A percentile compares a stretch with the other conserved stretches of the same genome.
phyloP scores from a whole-genome alignment of 305 asterid species.

The Fraxinus ornus region DNA sequence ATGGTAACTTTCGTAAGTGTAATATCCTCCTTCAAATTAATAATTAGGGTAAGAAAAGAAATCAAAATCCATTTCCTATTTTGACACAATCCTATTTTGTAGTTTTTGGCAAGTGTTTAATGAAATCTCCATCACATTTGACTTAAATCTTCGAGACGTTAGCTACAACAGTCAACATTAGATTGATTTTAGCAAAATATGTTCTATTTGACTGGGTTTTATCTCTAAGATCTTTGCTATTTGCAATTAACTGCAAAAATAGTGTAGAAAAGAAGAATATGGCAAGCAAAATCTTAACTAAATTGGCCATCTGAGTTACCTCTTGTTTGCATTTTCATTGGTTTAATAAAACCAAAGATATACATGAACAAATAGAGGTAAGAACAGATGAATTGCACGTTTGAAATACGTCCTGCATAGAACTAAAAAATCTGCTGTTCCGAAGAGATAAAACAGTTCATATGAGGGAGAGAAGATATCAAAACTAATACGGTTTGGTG shows the following conservation, averaged over 20 bases:
- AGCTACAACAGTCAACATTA: not conserved
- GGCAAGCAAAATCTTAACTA: not conserved
- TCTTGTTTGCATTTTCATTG: not conserved
- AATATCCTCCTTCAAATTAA: not conserved
- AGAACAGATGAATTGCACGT: not conserved
- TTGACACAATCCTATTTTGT: not conserved
- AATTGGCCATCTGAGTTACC: not conserved
- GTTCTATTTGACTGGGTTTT: not conserved
- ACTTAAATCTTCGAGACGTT: not conserved
- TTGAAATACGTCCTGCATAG: not conserved
- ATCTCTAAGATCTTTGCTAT: not conserved
- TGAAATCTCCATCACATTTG: not conserved
- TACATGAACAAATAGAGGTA: not conserved
- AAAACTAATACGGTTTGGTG: not conserved
- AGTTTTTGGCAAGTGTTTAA: not conserved
- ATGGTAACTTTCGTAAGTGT: not conserved
- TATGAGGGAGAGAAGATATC: not conserved
- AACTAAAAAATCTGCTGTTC: not conserved
- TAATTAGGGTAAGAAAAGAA: not conserved
- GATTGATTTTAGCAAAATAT: not conserved
- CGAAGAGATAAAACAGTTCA: not conserved
- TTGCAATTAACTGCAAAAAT: not conserved
- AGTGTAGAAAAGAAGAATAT: not conserved
- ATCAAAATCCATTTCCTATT: not conserved
- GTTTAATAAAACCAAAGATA: not conserved